phyloP scores from a whole-genome alignment of 2,329 filamentous ascomycete species.

The Hymenoscyphus scutula region DNA sequence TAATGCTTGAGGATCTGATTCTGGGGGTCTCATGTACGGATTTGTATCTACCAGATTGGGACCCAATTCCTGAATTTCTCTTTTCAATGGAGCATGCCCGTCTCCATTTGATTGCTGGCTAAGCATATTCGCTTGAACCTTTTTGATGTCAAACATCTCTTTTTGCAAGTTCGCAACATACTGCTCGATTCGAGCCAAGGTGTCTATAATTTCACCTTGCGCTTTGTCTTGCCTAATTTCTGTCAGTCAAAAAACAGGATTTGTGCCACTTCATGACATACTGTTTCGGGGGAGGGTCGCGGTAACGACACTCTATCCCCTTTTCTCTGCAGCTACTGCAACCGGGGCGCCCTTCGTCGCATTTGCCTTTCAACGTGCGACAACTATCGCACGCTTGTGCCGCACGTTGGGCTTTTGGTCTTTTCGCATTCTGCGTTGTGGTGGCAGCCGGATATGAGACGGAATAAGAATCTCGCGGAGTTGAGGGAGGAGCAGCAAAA shows the following conservation, averaged over 20 bases:
- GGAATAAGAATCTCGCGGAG: slow-evolving; percentile 26
- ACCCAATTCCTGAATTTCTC: slow-evolving; percentile 7
- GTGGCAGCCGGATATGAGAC: slow-evolving; percentile 26
- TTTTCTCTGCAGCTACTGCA: slow-evolving; percentile 89
- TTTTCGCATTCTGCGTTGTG: slow-evolving; percentile 17
- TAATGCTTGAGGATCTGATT: not conserved
- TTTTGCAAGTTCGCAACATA: slow-evolving; percentile 12
- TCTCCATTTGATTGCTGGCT: not conserved
- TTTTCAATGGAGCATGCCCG: slow-evolving; percentile 4
- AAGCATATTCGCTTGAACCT: not conserved
- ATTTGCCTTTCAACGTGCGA: slow-evolving; percentile 84
- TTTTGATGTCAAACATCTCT: not conserved
- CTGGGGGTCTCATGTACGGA: not conserved
- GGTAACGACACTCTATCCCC: slow-evolving; percentile 78
- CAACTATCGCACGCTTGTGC: slow-evolving; percentile 85
- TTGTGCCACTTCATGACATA: slow-evolving; percentile 50
- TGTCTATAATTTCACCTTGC: slow-evolving; percentile 58
- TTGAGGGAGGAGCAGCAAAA: slow-evolving; percentile 22
- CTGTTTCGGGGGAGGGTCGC: slow-evolving; percentile 89
- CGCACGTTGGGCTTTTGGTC: slow-evolving; percentile 33
- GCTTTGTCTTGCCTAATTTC: slow-evolving; percentile 51
- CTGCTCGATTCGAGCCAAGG: slow-evolving; percentile 31
- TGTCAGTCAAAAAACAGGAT: slow-evolving; percentile 21
- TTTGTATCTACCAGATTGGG: not conserved
- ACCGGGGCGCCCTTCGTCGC: slow-evolving; percentile 74